Evolutionary conservation across 305 asterid species (phyloP), one percentile per base, ranked within the genome.

Genomic region (Rubia tinctorum): DNA sequence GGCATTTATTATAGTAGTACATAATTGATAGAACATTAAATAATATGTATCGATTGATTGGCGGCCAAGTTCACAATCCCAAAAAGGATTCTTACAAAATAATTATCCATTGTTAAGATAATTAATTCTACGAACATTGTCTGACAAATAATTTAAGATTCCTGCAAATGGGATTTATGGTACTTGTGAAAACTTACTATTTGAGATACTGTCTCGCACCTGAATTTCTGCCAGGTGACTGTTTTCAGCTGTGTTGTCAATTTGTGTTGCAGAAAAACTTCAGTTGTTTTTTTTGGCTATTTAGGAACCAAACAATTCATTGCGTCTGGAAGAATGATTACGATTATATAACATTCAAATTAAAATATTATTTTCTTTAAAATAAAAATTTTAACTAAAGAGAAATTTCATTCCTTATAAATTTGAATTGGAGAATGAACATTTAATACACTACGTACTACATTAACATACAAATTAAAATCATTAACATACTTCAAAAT

Each of bases 11-110:
- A 6, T 53, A 30, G n/a, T n/a, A n/a, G n/a, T n/a, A n/a, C 37
- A 43, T 42, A 9, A 73, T 44, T 17, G 39, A 15, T 18, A 65
- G 77, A 64, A 64, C 63, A 34, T 65, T 37, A 53, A 9, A 13
- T 39, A 13, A 34, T 20, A 34, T 69, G 23, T 65, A 13, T 65
- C 13, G 30, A 58, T 58, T 58, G 30, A 63, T 64, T 71, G 68
- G 71, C 67, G 72, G 71, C 68, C 56, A 76, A 76, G 60, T 76
- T 76, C 45, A 63, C 44, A 40, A 76, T 49, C 22, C n/a, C 6
- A n/a, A 40, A 30, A n/a, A 56, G 66, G 66, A 37, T 56, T 39
- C 65, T 39, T 56, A 6, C 23, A 63, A 15, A 63, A 12, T 63
- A 63, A 63, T 63, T 8, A 11, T 34, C 30, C 42, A n/a, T 71